Evolutionary conservation across 768 basidiomycete species (phyloP).

Genomic region (Mycena maculata): DNA sequence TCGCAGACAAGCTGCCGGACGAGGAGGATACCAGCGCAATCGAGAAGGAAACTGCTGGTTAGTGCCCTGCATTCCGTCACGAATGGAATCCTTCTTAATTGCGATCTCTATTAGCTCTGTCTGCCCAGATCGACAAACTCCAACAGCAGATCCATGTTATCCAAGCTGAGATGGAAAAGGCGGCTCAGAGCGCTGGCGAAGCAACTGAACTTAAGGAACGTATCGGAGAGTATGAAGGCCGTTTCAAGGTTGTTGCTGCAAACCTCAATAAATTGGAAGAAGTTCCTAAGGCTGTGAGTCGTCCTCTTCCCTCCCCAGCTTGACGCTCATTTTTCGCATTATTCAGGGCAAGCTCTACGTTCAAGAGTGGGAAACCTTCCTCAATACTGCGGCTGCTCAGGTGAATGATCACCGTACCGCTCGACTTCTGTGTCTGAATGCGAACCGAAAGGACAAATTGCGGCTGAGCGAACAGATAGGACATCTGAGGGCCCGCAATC

Average conservation of each 20-base stretch:
- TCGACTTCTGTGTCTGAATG: background rate
- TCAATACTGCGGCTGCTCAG: background rate
- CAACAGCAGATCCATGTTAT: background rate
- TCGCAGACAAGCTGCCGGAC: background rate
- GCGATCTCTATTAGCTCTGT: background rate
- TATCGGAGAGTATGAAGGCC: background rate
- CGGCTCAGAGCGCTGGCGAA: background rate
- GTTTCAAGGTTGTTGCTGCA: background rate
- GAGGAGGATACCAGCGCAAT: background rate
- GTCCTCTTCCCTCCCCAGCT: background rate
- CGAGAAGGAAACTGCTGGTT: background rate
- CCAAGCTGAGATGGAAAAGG: background rate
- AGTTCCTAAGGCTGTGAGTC: background rate
- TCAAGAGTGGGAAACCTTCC: background rate
- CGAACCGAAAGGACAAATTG: background rate
- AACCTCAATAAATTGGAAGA: background rate
- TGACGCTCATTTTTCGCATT: background rate
- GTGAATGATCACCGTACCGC: background rate
- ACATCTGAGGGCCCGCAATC: background rate
- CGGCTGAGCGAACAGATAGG: background rate
- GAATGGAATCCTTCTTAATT: background rate
- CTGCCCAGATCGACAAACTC: background rate
- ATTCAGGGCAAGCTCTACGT: background rate
- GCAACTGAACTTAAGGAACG: background rate
- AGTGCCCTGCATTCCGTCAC: background rate